These are phyloP conservation scores for Phytophthora hibernalis DNA, from an alignment of 352 stramenopile genomes.

Conservation along the genomic window DNA sequence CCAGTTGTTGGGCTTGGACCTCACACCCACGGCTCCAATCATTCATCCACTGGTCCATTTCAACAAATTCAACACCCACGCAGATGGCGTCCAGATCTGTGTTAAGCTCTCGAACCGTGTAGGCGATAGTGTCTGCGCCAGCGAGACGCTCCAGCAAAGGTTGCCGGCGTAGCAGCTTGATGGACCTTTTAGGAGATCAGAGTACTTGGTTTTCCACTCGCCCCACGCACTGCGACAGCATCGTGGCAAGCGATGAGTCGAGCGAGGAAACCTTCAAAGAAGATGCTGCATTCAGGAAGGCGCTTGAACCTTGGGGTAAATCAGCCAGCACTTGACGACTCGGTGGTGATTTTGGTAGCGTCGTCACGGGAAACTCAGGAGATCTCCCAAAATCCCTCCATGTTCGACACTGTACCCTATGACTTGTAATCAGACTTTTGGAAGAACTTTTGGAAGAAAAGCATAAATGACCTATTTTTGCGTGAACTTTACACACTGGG, in stretches of 20 bases:
- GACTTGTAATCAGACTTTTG: too few relatives aligned
- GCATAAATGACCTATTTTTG: too few relatives aligned
- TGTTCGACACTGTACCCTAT: too few relatives aligned
- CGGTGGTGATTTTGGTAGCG: background rate
- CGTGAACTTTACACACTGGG: too few relatives aligned
- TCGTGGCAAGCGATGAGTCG: slow-evolving; percentile 5
- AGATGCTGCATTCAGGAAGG: slow-evolving; percentile 6
- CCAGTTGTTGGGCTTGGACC: too few relatives aligned
- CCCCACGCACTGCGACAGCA: background rate
- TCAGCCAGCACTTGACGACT: slow-evolving; percentile 1
- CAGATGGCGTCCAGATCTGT: slow-evolving; percentile 12
- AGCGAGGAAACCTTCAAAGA: background rate
- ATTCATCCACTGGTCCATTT: too few relatives aligned
- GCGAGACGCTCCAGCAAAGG: slow-evolving; percentile 23
- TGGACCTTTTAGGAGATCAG: slow-evolving; percentile 11
- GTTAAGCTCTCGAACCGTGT: slow-evolving; percentile 8
- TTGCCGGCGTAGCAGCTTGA: slow-evolving; percentile 15
- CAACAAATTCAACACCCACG: background rate
- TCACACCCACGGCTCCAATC: too few relatives aligned
- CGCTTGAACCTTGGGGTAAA: background rate
- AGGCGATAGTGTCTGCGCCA: slow-evolving; percentile 11
- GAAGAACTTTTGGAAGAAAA: too few relatives aligned
- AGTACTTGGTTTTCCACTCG: too few relatives aligned
- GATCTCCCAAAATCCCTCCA: too few relatives aligned
- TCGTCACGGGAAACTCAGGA: too few relatives aligned